Base-by-base conservation (phyloP, 345 rosid species). In the Salix purpurea region DNA sequence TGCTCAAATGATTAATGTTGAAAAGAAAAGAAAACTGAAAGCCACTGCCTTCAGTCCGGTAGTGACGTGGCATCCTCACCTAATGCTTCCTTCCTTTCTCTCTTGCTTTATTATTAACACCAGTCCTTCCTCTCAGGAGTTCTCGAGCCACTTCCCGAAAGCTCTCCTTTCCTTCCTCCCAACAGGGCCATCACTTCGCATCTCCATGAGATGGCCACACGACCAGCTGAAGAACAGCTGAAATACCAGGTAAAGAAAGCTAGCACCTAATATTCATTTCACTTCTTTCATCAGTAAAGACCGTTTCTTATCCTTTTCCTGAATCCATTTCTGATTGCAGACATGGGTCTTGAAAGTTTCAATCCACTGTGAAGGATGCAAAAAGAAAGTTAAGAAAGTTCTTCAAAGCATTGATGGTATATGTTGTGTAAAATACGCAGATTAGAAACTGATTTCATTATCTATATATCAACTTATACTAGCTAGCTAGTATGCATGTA, bases 321-420 rank as follows among this genome's bases (percentile, higher is more conserved):
- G 30, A 65, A 0, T 28, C 28, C 12, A 36, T 39, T 32, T 58
- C 23, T 28, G 34, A 13, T 67, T 67, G 19, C 82, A 89, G 97
- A 91, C 90, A 69, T 91, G 92, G 92, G 83, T 76, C 21, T 65
- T 91, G 79, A 91, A 79, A 82, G 94, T 90, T 48, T 84, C 83
- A 62, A 87, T 91, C 75, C 94, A 91, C 82, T 91, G 94, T 37
- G 84, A 89, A 80, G 94, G 97, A 73, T 91, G 97, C 89, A 87
- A 83, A 86, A 89, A 84, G 80, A 87, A 91, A 80, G 94, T 91
- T 78, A 90, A 78, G 85, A 90, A 84, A 83, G 75, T 89, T 78
- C 92, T 91, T 69, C 90, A 90, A 48, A 80, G 75, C 78, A 84
- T 90, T 30, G 91, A 91, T 7, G 97, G 97, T 90, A 84, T 24